Base-by-base conservation (phyloP, 148 eudicot genomes). In the Fagopyrum esculentum region DNA sequence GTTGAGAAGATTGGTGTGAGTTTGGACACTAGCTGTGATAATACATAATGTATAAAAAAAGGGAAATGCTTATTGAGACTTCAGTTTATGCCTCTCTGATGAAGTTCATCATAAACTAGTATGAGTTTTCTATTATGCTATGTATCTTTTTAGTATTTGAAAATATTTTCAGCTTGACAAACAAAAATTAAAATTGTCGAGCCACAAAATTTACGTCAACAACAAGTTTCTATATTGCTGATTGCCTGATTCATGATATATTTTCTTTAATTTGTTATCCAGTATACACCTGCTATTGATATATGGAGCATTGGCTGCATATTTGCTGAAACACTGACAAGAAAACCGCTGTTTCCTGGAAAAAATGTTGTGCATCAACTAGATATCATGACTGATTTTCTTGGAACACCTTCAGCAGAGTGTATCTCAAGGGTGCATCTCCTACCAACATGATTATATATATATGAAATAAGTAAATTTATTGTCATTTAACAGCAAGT, bases 251-350 rank as follows among this genome's bases (percentile, higher is more conserved):
- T 70, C 55, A 69, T 69, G 17, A 71, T 4, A 29, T 22, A 6
- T 45, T 49, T 46, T 16, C 35, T 45, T 71, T 71, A 26, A 19
- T 49, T 71, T 47, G 13, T 9, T n/a, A 72, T 77, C 69, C 74
- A 77, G 79, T 77, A 77, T 48, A 77, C 79, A 52, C 79, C 79
- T 52, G 79, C 74, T 54, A 56, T 77, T 57, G 74, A 77, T 30
- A 77, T 70, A 16, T 77, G 79, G 79, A 77, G 79, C 79, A 77
- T 77, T 49, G 79, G 79, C 9, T 77, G 79, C 35, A 77, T 77
- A 71, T 77, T 70, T 77, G 79, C 79, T 52, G 79, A 77, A 69
- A 43, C 69, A 44, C 54, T 77, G 22, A 69, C 74, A 19, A 45
- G 68, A 51, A 77, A 54, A 55, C 79, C 79, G 7, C 50, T 76